Percentiles rank a stretch among this genome's conserved stretches.
Evolutionary conservation across 352 stramenopile genomes (phyloP).

Genomic region (Globisporangium megalacanthum): DNA sequence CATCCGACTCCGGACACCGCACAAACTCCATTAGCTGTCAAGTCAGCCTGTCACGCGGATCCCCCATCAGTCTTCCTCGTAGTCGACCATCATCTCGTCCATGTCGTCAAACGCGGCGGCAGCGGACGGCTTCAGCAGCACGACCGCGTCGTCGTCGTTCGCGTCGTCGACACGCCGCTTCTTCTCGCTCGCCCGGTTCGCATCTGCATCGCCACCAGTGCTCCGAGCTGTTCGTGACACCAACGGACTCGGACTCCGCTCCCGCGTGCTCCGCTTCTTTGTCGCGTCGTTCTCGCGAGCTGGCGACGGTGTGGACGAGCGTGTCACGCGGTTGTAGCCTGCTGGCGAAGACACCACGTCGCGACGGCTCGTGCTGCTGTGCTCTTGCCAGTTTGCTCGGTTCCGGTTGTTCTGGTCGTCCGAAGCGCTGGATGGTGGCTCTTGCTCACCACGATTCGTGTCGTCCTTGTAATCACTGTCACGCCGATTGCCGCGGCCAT

Average conservation of each 20-base stretch:
- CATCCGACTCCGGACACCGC: constrained; percentile 12
- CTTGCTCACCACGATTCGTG: constrained; percentile 17
- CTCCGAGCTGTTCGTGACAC: constrained; percentile 1
- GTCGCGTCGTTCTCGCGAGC: constrained; percentile 10
- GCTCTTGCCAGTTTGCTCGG: constrained; percentile 23
- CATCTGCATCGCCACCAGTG: background rate
- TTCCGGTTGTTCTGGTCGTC: constrained; percentile 34
- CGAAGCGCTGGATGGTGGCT: background rate
- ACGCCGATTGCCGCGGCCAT: background rate
- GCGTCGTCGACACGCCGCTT: constrained; percentile 16
- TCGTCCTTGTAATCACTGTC: constrained; percentile 11
- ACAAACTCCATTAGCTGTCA: constrained; percentile 8
- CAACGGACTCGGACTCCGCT: constrained; percentile 8
- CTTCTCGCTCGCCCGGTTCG: constrained; percentile 2
- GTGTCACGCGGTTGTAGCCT: constrained; percentile 17
- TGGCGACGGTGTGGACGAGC: constrained; percentile 36
- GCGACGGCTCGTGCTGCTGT: constrained; percentile 2
- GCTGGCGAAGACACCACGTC: constrained; percentile 4
- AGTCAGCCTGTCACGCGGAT: background rate
- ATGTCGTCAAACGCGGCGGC: constrained; percentile 53
- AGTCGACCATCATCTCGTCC: constrained; percentile 78
- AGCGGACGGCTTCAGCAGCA: constrained; percentile 25
- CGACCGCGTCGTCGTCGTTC: constrained; percentile 23
- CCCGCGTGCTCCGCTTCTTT: background rate
- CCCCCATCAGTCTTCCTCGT: constrained; percentile 64